Conservation (phyloP, 169 alveolate genomes). For the Plasmodium coatneyi region DNA sequence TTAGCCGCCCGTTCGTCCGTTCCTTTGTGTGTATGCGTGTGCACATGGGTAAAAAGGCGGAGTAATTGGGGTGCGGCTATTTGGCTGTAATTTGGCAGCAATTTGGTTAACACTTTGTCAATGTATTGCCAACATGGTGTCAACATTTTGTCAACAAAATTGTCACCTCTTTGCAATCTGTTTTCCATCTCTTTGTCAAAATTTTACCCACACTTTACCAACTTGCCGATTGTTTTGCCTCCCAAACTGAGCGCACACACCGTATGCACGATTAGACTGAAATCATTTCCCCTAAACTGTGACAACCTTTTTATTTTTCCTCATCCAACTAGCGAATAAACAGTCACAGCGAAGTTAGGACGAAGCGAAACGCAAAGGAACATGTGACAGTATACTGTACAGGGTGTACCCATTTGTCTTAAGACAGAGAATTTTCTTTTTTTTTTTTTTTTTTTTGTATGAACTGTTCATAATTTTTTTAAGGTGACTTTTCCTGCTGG, state of each 20-base stretch:
- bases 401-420: neutral
- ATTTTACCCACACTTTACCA: neutral
- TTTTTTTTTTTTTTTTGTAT: neutral
- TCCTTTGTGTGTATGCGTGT: constrained; percentile 27
- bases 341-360: neutral
- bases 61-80: neutral
- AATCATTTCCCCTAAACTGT: neutral
- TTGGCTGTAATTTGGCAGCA: no score
- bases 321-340: neutral
- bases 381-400: neutral
- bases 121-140: neutral
- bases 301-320: neutral
- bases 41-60: constrained; percentile 10
- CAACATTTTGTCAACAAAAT: neutral
- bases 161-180: neutral
- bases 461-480: constrained; percentile 38
- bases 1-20: neutral
- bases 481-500: neutral
- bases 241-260: neutral
- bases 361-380: constrained; percentile 10
- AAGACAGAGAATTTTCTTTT: constrained; percentile 31
- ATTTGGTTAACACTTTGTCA: neutral
- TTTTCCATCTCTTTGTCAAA: neutral
- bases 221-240: neutral
- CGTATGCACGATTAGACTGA: neutral